Evolutionary conservation across 495 filamentous ascomycete genomes (phyloP).

Genomic region (Opeltia flavorubescens): DNA sequence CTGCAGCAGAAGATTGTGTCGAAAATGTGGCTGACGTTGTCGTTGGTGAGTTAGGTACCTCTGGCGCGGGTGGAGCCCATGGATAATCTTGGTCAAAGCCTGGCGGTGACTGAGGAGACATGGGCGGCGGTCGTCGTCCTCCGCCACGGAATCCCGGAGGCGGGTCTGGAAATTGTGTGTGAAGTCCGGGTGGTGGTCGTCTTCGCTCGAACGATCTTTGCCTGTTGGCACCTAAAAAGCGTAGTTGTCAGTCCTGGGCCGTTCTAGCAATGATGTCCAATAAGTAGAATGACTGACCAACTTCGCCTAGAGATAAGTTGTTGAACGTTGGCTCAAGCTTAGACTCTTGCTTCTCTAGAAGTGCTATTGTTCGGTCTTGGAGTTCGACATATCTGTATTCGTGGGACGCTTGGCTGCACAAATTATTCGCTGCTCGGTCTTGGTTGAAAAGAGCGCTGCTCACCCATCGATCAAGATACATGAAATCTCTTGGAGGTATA

Average conservation of each 20-base stretch:
- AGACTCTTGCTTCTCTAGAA: slow-evolving; percentile 27
- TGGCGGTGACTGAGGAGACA: slow-evolving; percentile 2
- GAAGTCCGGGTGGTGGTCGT: background rate
- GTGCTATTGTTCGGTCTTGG: slow-evolving; percentile 21
- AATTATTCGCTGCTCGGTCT: slow-evolving; percentile 1
- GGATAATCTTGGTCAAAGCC: slow-evolving; percentile 1
- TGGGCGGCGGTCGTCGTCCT: background rate
- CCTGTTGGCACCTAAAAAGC: background rate
- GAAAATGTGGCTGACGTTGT: slow-evolving; percentile 24
- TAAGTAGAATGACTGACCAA: slow-evolving; percentile 17
- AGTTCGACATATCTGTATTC: slow-evolving; percentile 18
- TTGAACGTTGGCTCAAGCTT: slow-evolving; percentile 24
- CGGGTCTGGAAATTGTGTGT: background rate
- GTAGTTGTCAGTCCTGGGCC: background rate
- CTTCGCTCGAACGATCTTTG: slow-evolving; percentile 6
- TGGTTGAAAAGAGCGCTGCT: slow-evolving; percentile 10
- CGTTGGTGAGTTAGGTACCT: slow-evolving; percentile 27
- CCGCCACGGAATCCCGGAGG: background rate
- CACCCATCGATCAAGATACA: slow-evolving; percentile 32
- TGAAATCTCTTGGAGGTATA: slow-evolving; percentile 33
- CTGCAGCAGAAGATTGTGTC: slow-evolving; percentile 22
- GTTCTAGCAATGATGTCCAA: background rate
- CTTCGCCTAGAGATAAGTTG: slow-evolving; percentile 23
- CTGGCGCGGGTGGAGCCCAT: slow-evolving; percentile 22
- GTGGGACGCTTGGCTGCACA: slow-evolving; percentile 12